Evolutionary conservation across 768 basidiomycete genomes (phyloP).

Genomic region (Amylocystis lapponica): DNA sequence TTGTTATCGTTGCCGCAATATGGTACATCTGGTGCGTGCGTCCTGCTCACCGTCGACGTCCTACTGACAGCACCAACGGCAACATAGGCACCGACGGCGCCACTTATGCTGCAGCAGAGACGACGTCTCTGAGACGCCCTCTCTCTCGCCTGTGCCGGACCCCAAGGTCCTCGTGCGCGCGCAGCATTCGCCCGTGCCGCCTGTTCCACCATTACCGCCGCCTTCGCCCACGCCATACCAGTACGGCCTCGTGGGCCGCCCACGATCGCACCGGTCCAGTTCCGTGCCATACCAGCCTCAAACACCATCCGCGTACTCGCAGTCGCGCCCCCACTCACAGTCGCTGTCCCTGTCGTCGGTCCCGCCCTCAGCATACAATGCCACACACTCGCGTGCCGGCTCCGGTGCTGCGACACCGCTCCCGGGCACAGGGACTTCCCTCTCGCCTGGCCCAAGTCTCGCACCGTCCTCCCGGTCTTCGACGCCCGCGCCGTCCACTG

Average conservation of each 20-base stretch:
- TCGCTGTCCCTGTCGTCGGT: conserved; percentile 1
- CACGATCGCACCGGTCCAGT: conserved; percentile 8
- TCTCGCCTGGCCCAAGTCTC: conserved; percentile 5
- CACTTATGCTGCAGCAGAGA: conserved; percentile 9
- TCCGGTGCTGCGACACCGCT: conserved; percentile 1
- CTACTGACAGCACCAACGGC: conserved; percentile 7
- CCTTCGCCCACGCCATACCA: conserved; percentile 48
- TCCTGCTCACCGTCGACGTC: conserved; percentile 3
- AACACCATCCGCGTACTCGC: conserved; percentile 10
- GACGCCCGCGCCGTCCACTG: conserved; percentile 9
- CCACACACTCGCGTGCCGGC: neutral
- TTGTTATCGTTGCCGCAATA: conserved; percentile 37
- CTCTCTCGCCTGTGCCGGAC: conserved; percentile 3
- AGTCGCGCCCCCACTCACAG: conserved; percentile 10
- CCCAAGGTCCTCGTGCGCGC: conserved; percentile 6
- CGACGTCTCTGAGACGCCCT: neutral
- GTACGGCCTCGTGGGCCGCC: conserved; percentile 52
- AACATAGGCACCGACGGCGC: conserved; percentile 36
- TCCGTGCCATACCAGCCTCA: conserved; percentile 6
- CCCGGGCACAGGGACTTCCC: conserved; percentile 1
- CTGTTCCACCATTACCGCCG: neutral
- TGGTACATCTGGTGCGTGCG: conserved; percentile 49
- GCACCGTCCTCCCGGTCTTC: conserved; percentile 10
- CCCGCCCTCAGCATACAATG: conserved; percentile 1
- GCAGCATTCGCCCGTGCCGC: neutral